Conservation (phyloP, 805 yeast genomes). For the Wickerhamomyces sydowiorum region DNA sequence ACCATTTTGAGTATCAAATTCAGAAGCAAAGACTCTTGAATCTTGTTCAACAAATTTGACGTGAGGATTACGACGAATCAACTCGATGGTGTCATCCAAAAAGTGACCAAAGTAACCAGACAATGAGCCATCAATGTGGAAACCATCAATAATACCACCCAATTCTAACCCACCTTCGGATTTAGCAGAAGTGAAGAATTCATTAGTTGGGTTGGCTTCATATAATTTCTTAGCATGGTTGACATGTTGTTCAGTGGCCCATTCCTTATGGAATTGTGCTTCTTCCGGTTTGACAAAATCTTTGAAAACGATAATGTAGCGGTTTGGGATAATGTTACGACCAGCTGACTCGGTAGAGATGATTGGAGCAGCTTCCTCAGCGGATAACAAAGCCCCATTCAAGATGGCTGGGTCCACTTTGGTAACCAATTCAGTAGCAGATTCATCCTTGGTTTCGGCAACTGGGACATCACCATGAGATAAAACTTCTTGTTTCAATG, state of each 20-base stretch:
- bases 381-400: conserved; percentile 8
- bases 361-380: conserved; percentile 37
- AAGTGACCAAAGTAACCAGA: conserved; percentile 86
- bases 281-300: conserved; percentile 48
- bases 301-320: conserved; percentile 84
- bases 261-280: conserved; percentile 58
- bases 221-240: conserved; percentile 32
- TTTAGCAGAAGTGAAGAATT: conserved; percentile 31
- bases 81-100: conserved; percentile 65
- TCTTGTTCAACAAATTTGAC: conserved; percentile 73
- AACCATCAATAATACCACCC: conserved; percentile 58
- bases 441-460: conserved; percentile 5
- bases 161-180: conserved; percentile 21
- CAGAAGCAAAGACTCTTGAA: conserved; percentile 59
- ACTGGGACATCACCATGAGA: conserved; percentile 3
- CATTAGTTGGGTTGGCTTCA: conserved; percentile 27
- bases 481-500: conserved; percentile 3
- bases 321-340: conserved; percentile 54
- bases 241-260: conserved; percentile 53
- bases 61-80: conserved; percentile 60
- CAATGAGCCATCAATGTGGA: conserved; percentile 51
- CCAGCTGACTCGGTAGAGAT: conserved; percentile 37
- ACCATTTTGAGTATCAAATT: conserved; percentile 65
- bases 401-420: conserved; percentile 12
- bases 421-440: conserved; percentile 15